Conservation (phyloP, 306 rosid species). For the Spatholobus suberectus region DNA sequence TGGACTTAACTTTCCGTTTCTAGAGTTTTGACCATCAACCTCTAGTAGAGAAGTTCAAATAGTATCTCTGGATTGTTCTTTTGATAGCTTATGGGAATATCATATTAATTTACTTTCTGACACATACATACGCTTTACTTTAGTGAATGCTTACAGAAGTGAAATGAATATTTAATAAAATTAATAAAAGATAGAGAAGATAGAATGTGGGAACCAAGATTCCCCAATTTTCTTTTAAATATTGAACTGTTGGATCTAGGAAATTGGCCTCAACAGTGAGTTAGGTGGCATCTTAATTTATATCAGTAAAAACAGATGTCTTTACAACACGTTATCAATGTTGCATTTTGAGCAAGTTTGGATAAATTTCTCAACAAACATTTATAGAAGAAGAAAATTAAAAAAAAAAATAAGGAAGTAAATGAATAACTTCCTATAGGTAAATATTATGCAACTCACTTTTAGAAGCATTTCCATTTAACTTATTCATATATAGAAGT, state of each 20-base stretch:
- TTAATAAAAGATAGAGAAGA: not conserved
- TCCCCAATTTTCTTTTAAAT: not conserved
- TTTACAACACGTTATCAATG: not conserved
- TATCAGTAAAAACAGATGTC: not conserved
- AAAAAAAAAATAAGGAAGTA: not conserved
- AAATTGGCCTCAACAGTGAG: not conserved
- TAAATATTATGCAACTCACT: not conserved
- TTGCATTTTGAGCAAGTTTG: not conserved
- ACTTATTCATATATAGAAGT: not conserved
- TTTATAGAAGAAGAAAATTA: not conserved
- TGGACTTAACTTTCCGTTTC: conserved; percentile 5
- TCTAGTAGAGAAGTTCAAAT: not conserved
- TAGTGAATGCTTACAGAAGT: not conserved
- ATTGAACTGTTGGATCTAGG: not conserved
- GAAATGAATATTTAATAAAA: not conserved
- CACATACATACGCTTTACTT: not conserved
- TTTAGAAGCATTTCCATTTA: not conserved
- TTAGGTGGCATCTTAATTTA: conserved; percentile 2
- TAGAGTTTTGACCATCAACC: not conserved
- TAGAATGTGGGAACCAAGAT: not conserved
- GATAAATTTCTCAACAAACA: not conserved
- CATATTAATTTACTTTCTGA: conserved; percentile 1
- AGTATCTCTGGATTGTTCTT: not conserved
- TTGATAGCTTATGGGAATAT: not conserved
- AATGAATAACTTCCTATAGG: not conserved